Evolutionary conservation across 1,284 basidiomycete species (phyloP).

Genomic region (Irpex sp.): DNA sequence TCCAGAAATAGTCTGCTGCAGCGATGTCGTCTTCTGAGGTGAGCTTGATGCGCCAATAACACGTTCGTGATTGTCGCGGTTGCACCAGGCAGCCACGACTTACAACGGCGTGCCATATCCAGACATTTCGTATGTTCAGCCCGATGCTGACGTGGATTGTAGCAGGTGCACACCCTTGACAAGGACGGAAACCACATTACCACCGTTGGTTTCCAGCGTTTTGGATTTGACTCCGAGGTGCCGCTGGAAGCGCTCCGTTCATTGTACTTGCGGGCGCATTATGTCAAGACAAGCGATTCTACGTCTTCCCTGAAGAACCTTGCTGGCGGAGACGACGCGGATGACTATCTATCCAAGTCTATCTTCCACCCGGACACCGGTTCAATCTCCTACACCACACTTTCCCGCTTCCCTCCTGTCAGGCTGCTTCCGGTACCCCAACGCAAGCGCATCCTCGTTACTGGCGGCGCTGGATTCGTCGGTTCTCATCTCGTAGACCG

Average conservation of each 20-base stretch:
- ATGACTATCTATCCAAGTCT: slow-evolving; percentile 76
- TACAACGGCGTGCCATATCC: neutral
- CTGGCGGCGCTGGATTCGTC: slow-evolving; percentile 96
- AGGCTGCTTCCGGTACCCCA: slow-evolving; percentile 74
- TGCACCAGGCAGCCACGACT: neutral
- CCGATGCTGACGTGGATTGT: neutral
- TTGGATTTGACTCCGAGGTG: slow-evolving; percentile 87
- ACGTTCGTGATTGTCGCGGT: neutral
- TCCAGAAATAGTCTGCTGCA: neutral
- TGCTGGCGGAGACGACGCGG: slow-evolving; percentile 40
- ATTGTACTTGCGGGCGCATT: slow-evolving; percentile 84
- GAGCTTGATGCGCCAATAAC: neutral
- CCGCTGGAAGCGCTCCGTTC: slow-evolving; percentile 75
- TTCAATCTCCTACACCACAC: slow-evolving; percentile 87
- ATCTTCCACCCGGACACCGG: slow-evolving; percentile 76
- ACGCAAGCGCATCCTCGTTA: slow-evolving; percentile 90
- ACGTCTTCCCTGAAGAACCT: slow-evolving; percentile 29
- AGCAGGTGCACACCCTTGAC: slow-evolving; percentile 61
- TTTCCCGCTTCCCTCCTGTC: slow-evolving; percentile 89
- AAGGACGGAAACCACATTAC: slow-evolving; percentile 75
- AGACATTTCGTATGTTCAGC: neutral
- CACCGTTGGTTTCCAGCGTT: slow-evolving; percentile 76
- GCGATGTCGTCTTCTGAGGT: slow-evolving; percentile 15
- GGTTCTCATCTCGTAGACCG: slow-evolving; percentile 97
- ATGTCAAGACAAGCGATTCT: slow-evolving; percentile 48